phyloP scores from a whole-genome alignment of 73 alveolate genomes.

The Effrenium voratum region DNA sequence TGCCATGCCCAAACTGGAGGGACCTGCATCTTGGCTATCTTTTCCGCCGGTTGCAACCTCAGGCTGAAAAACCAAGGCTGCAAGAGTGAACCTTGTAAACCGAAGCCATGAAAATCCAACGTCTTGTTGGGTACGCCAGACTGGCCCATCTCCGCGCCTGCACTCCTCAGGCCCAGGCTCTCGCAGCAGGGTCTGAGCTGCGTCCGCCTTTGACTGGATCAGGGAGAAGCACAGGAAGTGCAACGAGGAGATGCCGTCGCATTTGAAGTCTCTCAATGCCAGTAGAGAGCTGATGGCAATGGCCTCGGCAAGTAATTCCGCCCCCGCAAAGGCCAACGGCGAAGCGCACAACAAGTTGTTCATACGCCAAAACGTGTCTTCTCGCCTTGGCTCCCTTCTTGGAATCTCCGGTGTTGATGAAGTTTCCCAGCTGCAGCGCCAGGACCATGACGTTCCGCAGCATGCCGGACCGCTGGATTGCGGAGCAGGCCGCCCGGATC shows the following conservation, averaged over 20 bases:
- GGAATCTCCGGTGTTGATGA: constrained; percentile 76
- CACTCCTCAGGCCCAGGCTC: constrained; percentile 59
- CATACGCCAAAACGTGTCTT: too few relatives aligned
- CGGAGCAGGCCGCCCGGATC: constrained; percentile 76
- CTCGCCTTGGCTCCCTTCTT: constrained; percentile 57
- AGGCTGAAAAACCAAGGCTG: background rate
- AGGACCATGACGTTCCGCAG: constrained; percentile 51
- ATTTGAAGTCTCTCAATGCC: constrained; percentile 60
- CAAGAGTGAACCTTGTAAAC: background rate
- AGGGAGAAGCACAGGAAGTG: constrained; percentile 73
- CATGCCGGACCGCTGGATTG: constrained; percentile 71
- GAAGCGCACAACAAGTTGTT: too few relatives aligned
- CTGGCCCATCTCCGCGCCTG: too few relatives aligned
- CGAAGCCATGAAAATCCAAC: background rate
- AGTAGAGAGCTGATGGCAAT: constrained; percentile 75
- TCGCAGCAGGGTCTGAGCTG: constrained; percentile 37
- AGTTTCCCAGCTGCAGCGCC: constrained; percentile 84
- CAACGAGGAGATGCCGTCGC: constrained; percentile 67
- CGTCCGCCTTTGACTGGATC: constrained; percentile 14
- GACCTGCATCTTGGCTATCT: constrained; percentile 77
- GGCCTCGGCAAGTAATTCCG: too few relatives aligned
- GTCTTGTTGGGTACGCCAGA: background rate
- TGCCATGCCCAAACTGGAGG: too few relatives aligned
- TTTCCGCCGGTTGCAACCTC: constrained; percentile 69
- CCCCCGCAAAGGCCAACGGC: too few relatives aligned